A percentile compares a stretch with the other conserved stretches of the same genome.
phyloP scores from a whole-genome alignment of 1,139 yeast genomes.

The Sugiyamaella paludigena region DNA sequence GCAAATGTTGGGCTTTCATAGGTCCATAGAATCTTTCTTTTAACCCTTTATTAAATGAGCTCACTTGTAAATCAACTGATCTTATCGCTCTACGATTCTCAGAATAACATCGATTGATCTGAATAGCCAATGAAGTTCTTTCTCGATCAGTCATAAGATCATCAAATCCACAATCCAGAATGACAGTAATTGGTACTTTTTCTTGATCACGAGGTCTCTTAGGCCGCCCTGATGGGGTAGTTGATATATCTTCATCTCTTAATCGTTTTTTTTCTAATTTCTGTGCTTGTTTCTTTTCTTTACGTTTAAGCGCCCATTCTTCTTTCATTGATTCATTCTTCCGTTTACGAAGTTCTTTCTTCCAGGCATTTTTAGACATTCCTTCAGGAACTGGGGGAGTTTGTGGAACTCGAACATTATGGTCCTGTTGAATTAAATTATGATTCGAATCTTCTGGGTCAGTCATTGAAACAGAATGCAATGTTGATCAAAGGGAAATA shows the following conservation, averaged over 20 bases:
- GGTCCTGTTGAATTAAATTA: neutral
- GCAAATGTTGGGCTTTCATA: conserved; percentile 52
- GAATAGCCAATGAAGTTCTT: conserved; percentile 71
- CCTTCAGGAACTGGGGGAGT: conserved; percentile 64
- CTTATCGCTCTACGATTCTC: conserved; percentile 63
- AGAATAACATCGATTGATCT: conserved; percentile 78
- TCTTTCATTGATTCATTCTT: conserved; percentile 66
- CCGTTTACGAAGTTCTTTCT: conserved; percentile 58
- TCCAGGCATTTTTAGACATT: conserved; percentile 82
- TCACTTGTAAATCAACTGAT: conserved; percentile 58
- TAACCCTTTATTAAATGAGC: conserved; percentile 66
- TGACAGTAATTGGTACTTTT: conserved; percentile 37
- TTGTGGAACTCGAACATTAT: conserved; percentile 3
- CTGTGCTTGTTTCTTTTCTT: conserved; percentile 44
- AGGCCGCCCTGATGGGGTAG: conserved; percentile 8
- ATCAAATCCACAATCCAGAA: conserved; percentile 89
- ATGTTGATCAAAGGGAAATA: too few relatives aligned
- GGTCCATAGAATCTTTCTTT: conserved; percentile 65
- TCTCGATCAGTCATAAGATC: conserved; percentile 80
- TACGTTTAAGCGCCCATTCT: conserved; percentile 52
- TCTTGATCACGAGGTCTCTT: conserved; percentile 15
- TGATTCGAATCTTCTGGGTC: too few relatives aligned
- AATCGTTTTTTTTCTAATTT: conserved; percentile 32
- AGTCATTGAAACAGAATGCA: too few relatives aligned
- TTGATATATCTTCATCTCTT: conserved; percentile 14